Percentiles rank a stretch among this genome's conserved stretches.
These are phyloP conservation scores for Phytophthora aleatoria DNA, from an alignment of 352 stramenopile genomes.

Conservation along the genomic window DNA sequence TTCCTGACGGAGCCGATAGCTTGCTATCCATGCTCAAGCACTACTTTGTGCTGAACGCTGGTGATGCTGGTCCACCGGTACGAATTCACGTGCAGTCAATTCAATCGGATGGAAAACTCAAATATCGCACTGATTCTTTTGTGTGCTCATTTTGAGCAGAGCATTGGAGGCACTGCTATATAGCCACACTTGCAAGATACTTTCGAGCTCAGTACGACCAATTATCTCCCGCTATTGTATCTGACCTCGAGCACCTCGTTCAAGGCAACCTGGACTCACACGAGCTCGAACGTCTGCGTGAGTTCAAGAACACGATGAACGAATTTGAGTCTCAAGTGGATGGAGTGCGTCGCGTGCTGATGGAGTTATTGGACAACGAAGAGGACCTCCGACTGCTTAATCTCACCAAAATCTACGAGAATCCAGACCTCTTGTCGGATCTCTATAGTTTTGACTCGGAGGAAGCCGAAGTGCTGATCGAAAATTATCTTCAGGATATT, in stretches of 20 bases:
- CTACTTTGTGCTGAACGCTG: constrained; percentile 43
- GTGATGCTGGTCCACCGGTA: constrained; percentile 43
- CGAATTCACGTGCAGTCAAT: constrained; percentile 52
- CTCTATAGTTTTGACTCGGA: constrained; percentile 75
- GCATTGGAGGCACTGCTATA: constrained; percentile 57
- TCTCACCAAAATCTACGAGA: constrained; percentile 67
- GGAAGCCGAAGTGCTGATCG: constrained; percentile 73
- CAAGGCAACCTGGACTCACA: constrained; percentile 50
- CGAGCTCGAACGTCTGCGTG: constrained; percentile 63
- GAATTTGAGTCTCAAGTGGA: constrained; percentile 75
- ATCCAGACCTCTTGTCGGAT: constrained; percentile 55
- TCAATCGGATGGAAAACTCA: not conserved
- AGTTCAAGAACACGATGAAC: constrained; percentile 75
- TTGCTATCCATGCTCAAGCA: constrained; percentile 55
- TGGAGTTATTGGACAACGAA: constrained; percentile 73
- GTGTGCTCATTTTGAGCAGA: constrained; percentile 14
- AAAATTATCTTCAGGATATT: constrained; percentile 84
- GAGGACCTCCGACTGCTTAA: constrained; percentile 66
- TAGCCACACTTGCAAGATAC: constrained; percentile 54
- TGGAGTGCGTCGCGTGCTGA: constrained; percentile 59
- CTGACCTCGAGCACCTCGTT: constrained; percentile 56
- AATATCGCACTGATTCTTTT: not conserved
- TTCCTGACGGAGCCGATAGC: constrained; percentile 49
- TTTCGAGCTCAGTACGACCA: constrained; percentile 63
- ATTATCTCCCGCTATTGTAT: constrained; percentile 44